Evolutionary conservation across 192 early-diverging fungal genomes (phyloP), one percentile per base, ranked within the genome.

Genomic region (Podila clonocystis): DNA sequence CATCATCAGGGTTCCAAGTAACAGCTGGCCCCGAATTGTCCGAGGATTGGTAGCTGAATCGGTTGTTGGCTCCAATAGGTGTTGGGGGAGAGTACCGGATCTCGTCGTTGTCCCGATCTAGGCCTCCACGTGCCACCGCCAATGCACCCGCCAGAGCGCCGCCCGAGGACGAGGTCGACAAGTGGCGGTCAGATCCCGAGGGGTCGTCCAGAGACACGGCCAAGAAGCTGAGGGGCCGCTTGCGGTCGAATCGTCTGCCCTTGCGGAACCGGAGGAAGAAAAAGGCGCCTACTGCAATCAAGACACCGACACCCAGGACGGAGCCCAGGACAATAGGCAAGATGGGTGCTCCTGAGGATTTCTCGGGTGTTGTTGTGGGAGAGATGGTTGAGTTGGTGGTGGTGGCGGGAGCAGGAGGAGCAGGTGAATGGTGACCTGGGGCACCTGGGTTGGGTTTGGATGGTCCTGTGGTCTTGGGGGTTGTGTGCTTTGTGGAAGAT

Each of bases 1-100:
- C 77, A 31, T 80, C 77, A 45, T 80, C 77, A 66, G 72, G 77
- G 38, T 58, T 73, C 77, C 77, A 80, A 24, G 65, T 69, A 6
- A 28, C 50, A 4, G 75, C 64, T 3, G 59, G 30, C 5, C 60
- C 64, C 19, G 76, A 80, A 11, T 68, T 36, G 20, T 72, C 76
- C 28, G 68, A 66, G 13, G 68, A 41, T 55, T 68, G 70, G 30
- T 80, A 72, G 28, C 76, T 80, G 58, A 58, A 64, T 31, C 69
- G 57, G 22, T 60, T 24, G 58, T 13, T 24, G 15, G 65, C 73
- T 57, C 62, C 33, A 29, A 79, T 26, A 4, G 70, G 55, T 24
- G 77, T 58, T 33, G 77, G 77, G 19, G 71, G 77, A 1, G 70
- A 68, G 48, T 80, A 73, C 38, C 70, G 52, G 19, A 55, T 55